A percentile compares a stretch with the other conserved stretches of the same genome.
phyloP scores from a whole-genome alignment of 441 rosid genomes.

The Manihot esculenta region DNA sequence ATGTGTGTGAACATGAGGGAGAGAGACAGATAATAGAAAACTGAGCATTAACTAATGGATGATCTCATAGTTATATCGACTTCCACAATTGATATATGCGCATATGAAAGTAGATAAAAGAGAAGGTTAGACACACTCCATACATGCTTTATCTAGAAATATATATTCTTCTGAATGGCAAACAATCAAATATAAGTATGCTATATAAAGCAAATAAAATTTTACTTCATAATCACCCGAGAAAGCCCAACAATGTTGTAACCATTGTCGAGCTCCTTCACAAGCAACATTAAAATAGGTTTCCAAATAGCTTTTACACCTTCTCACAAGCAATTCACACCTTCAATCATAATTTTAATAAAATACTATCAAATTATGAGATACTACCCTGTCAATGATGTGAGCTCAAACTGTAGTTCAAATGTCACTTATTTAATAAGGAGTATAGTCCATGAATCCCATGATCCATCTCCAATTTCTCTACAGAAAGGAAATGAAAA shows the following conservation, averaged over 20 bases:
- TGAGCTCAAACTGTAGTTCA: neutral
- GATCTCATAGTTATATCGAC: too few species aligned
- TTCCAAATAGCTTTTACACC: conserved; percentile 45
- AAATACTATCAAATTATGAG: neutral
- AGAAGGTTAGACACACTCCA: neutral
- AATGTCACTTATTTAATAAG: conserved; percentile 59
- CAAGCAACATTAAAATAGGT: conserved; percentile 18
- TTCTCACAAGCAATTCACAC: conserved; percentile 70
- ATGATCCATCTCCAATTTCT: conserved; percentile 82
- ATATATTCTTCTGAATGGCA: neutral
- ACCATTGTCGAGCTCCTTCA: conserved; percentile 68
- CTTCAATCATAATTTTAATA: conserved; percentile 49
- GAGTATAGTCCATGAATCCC: conserved; percentile 96
- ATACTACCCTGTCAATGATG: neutral
- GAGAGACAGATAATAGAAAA: too few species aligned
- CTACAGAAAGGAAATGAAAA: conserved; percentile 31
- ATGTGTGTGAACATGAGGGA: too few species aligned
- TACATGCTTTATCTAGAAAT: neutral
- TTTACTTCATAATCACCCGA: conserved; percentile 54
- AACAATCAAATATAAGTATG: neutral
- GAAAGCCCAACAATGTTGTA: conserved; percentile 86
- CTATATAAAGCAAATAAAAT: neutral
- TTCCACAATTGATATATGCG: too few species aligned
- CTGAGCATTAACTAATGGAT: too few species aligned
- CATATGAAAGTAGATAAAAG: neutral